Percentiles rank a stretch among this genome's conserved stretches.
phyloP scores from a whole-genome alignment of 768 basidiomycete species.

The Lenzites betulinus region DNA sequence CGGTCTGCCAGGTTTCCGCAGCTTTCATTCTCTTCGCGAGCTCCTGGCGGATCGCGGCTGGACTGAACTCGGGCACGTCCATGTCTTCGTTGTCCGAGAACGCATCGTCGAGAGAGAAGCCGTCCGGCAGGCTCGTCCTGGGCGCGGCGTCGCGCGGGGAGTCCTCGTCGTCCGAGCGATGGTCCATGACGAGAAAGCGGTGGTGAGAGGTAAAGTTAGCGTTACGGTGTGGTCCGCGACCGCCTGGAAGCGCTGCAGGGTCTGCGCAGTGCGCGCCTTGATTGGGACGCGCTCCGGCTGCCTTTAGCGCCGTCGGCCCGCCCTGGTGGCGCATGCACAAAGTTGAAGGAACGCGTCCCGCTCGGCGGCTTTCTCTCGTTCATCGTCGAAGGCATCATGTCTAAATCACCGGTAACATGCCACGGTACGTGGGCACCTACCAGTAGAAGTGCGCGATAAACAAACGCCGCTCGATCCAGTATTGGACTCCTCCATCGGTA shows the following conservation, averaged over 20 bases:
- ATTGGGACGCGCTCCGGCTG: slow-evolving; percentile 10
- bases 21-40: slow-evolving; percentile 51
- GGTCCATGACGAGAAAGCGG: neutral
- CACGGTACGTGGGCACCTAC: slow-evolving; percentile 56
- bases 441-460: neutral
- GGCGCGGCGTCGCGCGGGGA: neutral
- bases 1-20: slow-evolving; percentile 37
- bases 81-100: slow-evolving; percentile 62
- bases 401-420: slow-evolving; percentile 86
- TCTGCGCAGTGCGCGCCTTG: slow-evolving; percentile 5
- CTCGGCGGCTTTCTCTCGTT: neutral
- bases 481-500: slow-evolving; percentile 83
- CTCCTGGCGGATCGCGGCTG: slow-evolving; percentile 63
- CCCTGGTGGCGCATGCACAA: neutral
- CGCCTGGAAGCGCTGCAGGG: slow-evolving; percentile 8
- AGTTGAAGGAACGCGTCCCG: neutral
- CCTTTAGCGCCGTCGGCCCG: neutral
- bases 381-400: slow-evolving; percentile 3
- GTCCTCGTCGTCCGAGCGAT: slow-evolving; percentile 14
- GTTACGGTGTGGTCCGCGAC: slow-evolving; percentile 14
- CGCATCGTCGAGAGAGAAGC: slow-evolving; percentile 55
- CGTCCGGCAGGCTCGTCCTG: neutral
- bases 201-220: slow-evolving; percentile 2
- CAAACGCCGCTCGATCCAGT: slow-evolving; percentile 39
- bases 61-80: slow-evolving; percentile 53